Percentiles rank a stretch among this genome's conserved stretches.
Evolutionary conservation across 176 grass and related monocot species (phyloP).

Genomic region (Avena insularis): DNA sequence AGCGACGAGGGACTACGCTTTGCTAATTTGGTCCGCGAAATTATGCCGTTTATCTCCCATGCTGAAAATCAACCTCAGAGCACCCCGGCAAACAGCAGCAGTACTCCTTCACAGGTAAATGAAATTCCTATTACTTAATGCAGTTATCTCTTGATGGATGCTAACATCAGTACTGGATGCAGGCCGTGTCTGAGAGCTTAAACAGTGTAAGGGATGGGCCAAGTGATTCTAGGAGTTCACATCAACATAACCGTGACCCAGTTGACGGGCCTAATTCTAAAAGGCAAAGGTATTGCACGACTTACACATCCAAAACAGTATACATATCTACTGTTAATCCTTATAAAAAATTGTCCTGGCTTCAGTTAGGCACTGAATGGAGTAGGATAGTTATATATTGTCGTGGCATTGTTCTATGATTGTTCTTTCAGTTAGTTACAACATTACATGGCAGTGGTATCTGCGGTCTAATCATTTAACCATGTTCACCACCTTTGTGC

Average conservation of each 20-base stretch:
- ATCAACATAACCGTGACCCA: constrained; percentile 56
- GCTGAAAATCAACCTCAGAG: constrained; percentile 47
- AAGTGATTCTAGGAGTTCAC: constrained; percentile 60
- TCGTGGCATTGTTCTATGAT: background rate
- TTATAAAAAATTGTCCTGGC: background rate
- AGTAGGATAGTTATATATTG: background rate
- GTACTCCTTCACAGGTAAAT: constrained; percentile 48
- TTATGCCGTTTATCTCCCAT: constrained; percentile 91
- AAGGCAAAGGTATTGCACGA: constrained; percentile 67
- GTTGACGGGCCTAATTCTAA: constrained; percentile 79
- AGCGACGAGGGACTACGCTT: constrained; percentile 78
- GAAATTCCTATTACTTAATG: constrained; percentile 33
- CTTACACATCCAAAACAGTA: background rate
- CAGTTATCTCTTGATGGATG: constrained; percentile 9
- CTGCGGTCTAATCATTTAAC: background rate
- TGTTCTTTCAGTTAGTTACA: constrained; percentile 4
- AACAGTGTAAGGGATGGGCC: constrained; percentile 51
- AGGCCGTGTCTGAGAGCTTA: constrained; percentile 54
- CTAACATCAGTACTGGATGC: constrained; percentile 38
- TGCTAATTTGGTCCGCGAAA: constrained; percentile 71
- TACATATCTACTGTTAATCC: background rate
- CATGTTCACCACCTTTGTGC: background rate
- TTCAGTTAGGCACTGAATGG: background rate
- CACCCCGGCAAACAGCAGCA: constrained; percentile 40
- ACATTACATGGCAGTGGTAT: background rate